phyloP scores from a whole-genome alignment of 495 filamentous ascomycete species.

The Penicillium bovifimosum region DNA sequence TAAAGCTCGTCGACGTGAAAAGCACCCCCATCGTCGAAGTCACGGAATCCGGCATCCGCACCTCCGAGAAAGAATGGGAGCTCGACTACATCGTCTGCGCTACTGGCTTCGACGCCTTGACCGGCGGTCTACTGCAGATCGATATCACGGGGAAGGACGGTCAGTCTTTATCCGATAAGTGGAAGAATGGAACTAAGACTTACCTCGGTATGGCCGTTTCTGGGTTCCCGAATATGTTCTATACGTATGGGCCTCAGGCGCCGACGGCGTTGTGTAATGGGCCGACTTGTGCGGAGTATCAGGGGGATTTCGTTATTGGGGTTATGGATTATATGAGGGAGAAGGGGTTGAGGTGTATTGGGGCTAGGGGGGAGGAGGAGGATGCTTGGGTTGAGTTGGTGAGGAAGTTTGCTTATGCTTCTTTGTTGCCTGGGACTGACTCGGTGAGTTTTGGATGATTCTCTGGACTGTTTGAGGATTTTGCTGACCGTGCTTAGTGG shows the following conservation, averaged over 20 bases:
- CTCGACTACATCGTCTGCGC: constrained; percentile 34
- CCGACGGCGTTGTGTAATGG: constrained; percentile 49
- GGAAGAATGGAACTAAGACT: constrained; percentile 43
- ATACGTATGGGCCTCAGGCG: constrained; percentile 44
- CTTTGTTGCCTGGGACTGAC: constrained; percentile 27
- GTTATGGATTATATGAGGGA: constrained; percentile 36
- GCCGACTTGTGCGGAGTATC: constrained; percentile 45
- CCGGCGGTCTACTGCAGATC: constrained; percentile 43
- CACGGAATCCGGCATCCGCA: constrained; percentile 41
- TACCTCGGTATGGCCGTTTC: constrained; percentile 44
- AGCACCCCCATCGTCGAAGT: constrained; percentile 38
- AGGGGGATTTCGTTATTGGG: constrained; percentile 49
- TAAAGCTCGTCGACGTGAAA: constrained; percentile 35
- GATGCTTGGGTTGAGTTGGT: constrained; percentile 33
- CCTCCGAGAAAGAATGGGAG: constrained; percentile 20
- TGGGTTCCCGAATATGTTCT: constrained; percentile 51
- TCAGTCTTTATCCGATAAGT: constrained; percentile 39
- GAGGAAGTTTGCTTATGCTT: constrained; percentile 26
- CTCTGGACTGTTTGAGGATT: background rate
- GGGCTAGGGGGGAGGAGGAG: background rate
- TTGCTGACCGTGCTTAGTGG: constrained; percentile 13
- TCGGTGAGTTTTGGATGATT: constrained; percentile 5
- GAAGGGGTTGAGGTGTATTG: constrained; percentile 20
- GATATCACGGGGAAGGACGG: constrained; percentile 38
- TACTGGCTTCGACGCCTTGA: constrained; percentile 48